A percentile compares a stretch with the other conserved stretches of the same genome.
Conservation (phyloP, 768 basidiomycete species). For the Macrolepiota albuminosa region DNA sequence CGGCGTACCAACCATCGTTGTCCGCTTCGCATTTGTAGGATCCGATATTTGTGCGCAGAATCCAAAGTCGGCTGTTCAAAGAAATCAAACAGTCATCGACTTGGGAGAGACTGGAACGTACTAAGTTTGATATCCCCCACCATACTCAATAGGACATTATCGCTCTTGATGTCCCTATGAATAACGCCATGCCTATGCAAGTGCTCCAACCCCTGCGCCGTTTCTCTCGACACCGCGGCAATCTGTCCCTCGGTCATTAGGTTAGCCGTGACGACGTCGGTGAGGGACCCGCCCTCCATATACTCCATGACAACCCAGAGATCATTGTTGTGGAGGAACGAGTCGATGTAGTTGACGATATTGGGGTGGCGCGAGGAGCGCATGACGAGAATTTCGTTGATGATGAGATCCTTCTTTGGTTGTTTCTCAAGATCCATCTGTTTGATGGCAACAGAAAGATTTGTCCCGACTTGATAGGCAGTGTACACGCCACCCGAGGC, state of each 20-base stretch:
- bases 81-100: neutral
- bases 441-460: slow-evolving; percentile 95
- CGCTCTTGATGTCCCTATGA: slow-evolving; percentile 98
- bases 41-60: slow-evolving; percentile 97
- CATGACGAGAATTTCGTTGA: slow-evolving; percentile 99
- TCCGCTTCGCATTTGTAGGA: slow-evolving; percentile 83
- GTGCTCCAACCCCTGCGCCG: slow-evolving; percentile 89
- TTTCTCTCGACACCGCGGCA: slow-evolving; percentile 92
- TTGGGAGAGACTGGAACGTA: slow-evolving; percentile 39
- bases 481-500: slow-evolving; percentile 98
- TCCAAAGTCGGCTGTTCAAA: slow-evolving; percentile 83
- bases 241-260: slow-evolving; percentile 99
- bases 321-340: slow-evolving; percentile 96
- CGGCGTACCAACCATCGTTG: slow-evolving; percentile 97
- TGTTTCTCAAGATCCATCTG: slow-evolving; percentile 99
- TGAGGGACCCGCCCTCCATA: slow-evolving; percentile 95
- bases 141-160: slow-evolving; percentile 91
- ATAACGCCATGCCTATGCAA: slow-evolving; percentile 96
- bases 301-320: slow-evolving; percentile 99
- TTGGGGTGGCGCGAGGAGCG: slow-evolving; percentile 95
- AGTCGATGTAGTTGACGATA: slow-evolving; percentile 99
- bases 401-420: slow-evolving; percentile 98
- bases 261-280: slow-evolving; percentile 93
- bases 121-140: slow-evolving; percentile 97
- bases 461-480: slow-evolving; percentile 95